Percentiles rank a stretch among this genome's conserved stretches.
These are phyloP conservation scores for Coniochaeta pulveracea DNA, from an alignment of 2,329 filamentous ascomycete genomes.

Conservation along the genomic window DNA sequence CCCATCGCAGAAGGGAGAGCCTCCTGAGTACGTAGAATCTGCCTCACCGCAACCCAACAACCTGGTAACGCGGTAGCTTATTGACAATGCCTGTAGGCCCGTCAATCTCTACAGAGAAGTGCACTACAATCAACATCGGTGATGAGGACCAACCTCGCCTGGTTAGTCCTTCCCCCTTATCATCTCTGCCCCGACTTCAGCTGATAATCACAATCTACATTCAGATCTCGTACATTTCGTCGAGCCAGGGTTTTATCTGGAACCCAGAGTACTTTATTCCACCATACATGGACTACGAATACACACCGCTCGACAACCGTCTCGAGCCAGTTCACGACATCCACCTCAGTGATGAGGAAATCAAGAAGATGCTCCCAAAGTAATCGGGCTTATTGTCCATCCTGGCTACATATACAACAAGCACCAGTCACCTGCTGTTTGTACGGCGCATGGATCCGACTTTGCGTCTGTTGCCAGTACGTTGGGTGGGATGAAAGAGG, in stretches of 20 bases:
- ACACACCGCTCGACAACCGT: constrained; percentile 62
- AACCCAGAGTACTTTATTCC: constrained; percentile 79
- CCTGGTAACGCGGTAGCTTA: background rate
- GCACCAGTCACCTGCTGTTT: too few species aligned
- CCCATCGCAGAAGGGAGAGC: constrained; percentile 47
- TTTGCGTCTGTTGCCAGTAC: too few species aligned
- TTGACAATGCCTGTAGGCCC: constrained; percentile 43
- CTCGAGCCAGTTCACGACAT: constrained; percentile 73
- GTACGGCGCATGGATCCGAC: too few species aligned
- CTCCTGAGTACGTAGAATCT: constrained; percentile 45
- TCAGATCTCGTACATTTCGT: constrained; percentile 73
- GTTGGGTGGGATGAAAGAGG: too few species aligned
- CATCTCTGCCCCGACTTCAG: background rate
- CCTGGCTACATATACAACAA: too few species aligned
- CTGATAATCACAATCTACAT: constrained; percentile 14
- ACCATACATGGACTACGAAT: constrained; percentile 65
- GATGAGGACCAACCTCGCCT: constrained; percentile 59
- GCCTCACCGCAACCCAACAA: constrained; percentile 1
- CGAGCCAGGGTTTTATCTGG: constrained; percentile 73
- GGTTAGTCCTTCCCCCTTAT: constrained; percentile 32
- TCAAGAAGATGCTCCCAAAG: constrained; percentile 55
- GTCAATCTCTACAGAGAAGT: constrained; percentile 62
- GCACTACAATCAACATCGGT: constrained; percentile 71
- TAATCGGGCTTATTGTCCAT: too few species aligned
- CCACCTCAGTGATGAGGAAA: constrained; percentile 65